phyloP scores from a whole-genome alignment of 2,329 filamentous ascomycete species.

The Fusarium sp. region DNA sequence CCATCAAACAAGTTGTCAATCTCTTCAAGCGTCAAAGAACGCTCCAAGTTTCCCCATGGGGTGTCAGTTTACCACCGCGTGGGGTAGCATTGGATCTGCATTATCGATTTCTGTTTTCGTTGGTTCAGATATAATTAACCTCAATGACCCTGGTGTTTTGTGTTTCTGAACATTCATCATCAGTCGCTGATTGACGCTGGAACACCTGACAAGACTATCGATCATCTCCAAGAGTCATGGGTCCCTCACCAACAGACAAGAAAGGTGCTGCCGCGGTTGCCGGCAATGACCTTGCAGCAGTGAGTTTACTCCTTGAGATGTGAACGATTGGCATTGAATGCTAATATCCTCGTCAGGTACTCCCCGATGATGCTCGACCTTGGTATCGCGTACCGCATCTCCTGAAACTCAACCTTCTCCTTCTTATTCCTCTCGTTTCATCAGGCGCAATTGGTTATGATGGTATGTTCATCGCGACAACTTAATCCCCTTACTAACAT shows the following conservation, averaged over 20 bases:
- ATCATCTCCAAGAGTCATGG: neutral
- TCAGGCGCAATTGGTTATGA: conserved; percentile 56
- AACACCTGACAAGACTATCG: neutral
- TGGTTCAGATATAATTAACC: neutral
- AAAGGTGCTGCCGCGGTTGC: conserved; percentile 23
- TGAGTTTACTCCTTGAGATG: neutral
- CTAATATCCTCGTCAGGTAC: conserved; percentile 36
- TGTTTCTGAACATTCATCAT: neutral
- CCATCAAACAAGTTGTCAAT: neutral
- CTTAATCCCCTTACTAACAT: neutral
- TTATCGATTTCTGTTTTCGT: neutral
- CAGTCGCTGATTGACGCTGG: neutral
- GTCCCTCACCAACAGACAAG: neutral
- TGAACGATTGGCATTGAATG: fast-evolving
- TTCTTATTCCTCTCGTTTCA: conserved; percentile 54
- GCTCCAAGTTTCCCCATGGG: conserved; percentile 15
- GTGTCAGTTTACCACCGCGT: neutral
- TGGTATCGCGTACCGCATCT: conserved; percentile 56
- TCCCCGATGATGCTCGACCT: conserved; percentile 51
- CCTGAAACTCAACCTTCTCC: conserved; percentile 53
- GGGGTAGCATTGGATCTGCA: neutral
- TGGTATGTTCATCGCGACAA: conserved; percentile 38
- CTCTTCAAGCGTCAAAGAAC: neutral
- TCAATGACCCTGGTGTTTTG: neutral
- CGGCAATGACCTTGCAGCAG: conserved; percentile 27